Conservation (phyloP, 2,329 filamentous ascomycete genomes). For the Aspergillus niger region DNA sequence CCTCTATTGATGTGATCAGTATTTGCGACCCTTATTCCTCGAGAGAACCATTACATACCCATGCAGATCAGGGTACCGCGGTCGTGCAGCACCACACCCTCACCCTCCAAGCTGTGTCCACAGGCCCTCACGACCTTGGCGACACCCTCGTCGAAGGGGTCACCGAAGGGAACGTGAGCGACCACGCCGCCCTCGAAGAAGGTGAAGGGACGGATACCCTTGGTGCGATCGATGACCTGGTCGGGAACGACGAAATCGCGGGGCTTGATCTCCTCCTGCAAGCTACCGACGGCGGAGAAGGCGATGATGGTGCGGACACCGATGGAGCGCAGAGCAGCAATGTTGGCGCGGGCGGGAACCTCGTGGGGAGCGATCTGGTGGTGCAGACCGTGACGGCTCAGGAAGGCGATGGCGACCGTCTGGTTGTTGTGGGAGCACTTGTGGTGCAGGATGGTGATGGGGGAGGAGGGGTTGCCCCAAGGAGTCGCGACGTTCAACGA, state of each 20-base stretch:
- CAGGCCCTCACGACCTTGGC: constrained; percentile 76
- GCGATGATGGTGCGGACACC: constrained; percentile 90
- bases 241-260: constrained; percentile 96
- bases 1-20: constrained; percentile 60
- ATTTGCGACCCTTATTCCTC: not conserved
- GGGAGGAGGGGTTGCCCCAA: constrained; percentile 78
- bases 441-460: constrained; percentile 87
- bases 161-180: constrained; percentile 91
- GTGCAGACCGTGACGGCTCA: constrained; percentile 85
- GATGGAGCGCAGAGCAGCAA: constrained; percentile 89
- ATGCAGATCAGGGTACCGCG: constrained; percentile 88
- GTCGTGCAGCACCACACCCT: constrained; percentile 81
- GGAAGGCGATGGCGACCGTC: constrained; percentile 74
- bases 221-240: constrained; percentile 96
- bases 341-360: constrained; percentile 92
- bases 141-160: constrained; percentile 83
- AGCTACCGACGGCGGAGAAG: constrained; percentile 90
- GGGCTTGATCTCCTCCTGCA: constrained; percentile 90
- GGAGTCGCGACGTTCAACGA: constrained; percentile 76
- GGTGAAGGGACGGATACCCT: constrained; percentile 89
- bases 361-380: constrained; percentile 93
- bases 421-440: constrained; percentile 67
- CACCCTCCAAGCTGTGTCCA: constrained; percentile 75
- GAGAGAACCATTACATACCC: constrained; percentile 57
- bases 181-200: constrained; percentile 86